Base-by-base conservation (phyloP, 2,329 filamentous ascomycete species). In the Colletotrichum gloeosporioides region DNA sequence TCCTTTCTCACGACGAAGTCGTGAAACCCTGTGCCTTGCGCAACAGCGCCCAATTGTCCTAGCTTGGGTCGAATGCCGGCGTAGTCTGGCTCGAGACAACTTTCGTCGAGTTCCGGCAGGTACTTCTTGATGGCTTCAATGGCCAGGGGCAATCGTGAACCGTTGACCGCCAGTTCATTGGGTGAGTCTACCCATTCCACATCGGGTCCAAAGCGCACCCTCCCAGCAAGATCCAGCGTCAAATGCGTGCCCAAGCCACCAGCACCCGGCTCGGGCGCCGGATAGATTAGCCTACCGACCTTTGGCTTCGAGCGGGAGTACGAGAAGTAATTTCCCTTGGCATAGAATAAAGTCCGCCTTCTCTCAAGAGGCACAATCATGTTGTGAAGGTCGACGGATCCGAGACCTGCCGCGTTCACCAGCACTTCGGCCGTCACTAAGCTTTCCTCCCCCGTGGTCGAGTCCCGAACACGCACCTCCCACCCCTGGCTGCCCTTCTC, bases 301-400 rank as follows among this genome's bases (percentile, higher is more conserved):
- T 81, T 83, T 0, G 95, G 96, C 44, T 65, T 55, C 0, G 93
- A 91, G 2, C 92, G 87, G 0, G 90, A 85, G 86, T 98, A 99
- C 34, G 93, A 94, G 86, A 98, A 99, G 87, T 99, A 99, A 77
- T 95, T 96, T 1, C 97, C 97, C 87, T 99, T 99, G 75, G 96
- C 96, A 85, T 94, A 99, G 87, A 91, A 95, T 7, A 95, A 90
- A 29, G 85, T 90, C 53, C 87, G 87, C 67, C 92, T 92, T 7
- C 90, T 85, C 1, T 86, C 84, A 0, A 86, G 79, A 0, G 93
- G 92, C 0, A 95, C 89, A 49, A 99, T 91, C 90, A 96, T 93
- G 86, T 99, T 99, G 81, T 94, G 93, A 61, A 99, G 88, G 27
- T 87, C 87, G 68, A 93, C 93, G 25, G 96, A 95, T 77, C 91